phyloP scores from a whole-genome alignment of 192 early-diverging fungal genomes.

The Coemansia sp. region DNA sequence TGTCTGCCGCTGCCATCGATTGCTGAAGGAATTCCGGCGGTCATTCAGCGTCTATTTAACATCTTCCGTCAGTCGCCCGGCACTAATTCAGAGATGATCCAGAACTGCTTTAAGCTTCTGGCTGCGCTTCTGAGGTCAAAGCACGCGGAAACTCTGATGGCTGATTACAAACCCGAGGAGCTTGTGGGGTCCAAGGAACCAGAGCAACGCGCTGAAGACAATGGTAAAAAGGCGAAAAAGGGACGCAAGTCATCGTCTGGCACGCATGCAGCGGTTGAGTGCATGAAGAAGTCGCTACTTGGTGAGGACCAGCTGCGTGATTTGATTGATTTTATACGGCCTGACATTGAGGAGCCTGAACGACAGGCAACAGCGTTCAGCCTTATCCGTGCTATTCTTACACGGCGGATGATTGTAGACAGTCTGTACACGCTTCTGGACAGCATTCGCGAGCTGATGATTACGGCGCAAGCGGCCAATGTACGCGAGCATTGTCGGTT shows the following conservation, averaged over 20 bases:
- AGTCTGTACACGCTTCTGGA: constrained; percentile 95
- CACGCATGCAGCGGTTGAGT: constrained; percentile 4
- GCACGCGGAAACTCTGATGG: constrained; percentile 65
- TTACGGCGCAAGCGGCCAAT: constrained; percentile 77
- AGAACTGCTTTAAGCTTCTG: constrained; percentile 80
- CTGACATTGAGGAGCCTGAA: constrained; percentile 89
- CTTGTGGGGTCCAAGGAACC: background rate
- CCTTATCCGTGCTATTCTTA: constrained; percentile 83
- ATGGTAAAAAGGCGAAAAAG: constrained; percentile 18
- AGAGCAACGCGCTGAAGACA: constrained; percentile 10
- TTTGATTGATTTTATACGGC: constrained; percentile 74
- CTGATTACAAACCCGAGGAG: constrained; percentile 24
- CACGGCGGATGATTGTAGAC: constrained; percentile 77
- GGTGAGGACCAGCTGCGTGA: constrained; percentile 66
- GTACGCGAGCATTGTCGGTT: constrained; percentile 82
- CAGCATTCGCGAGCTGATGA: constrained; percentile 74
- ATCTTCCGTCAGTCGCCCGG: constrained; percentile 65
- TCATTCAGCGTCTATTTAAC: constrained; percentile 77
- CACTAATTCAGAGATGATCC: constrained; percentile 67
- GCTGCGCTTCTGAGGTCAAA: constrained; percentile 76
- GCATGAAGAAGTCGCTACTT: constrained; percentile 32
- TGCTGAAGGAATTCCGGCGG: constrained; percentile 62
- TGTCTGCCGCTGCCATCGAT: constrained; percentile 73
- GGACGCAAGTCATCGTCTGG: constrained; percentile 3
- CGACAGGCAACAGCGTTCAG: constrained; percentile 80